phyloP scores from a whole-genome alignment of 371 early-diverging fungal genomes.

The Synchytrium microbalum region DNA sequence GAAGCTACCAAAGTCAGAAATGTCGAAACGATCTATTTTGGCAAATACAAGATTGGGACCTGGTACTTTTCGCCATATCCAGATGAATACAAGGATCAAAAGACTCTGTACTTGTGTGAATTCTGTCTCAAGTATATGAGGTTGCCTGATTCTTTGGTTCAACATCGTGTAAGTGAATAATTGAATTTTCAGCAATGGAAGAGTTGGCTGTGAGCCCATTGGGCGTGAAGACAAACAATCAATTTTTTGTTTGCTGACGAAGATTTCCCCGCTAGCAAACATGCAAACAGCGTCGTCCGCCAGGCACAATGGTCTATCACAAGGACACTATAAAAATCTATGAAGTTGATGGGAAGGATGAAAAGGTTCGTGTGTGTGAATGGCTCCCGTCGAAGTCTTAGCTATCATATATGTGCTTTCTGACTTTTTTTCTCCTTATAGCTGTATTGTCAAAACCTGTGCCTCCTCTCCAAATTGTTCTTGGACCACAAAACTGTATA shows the following conservation, averaged over 20 bases:
- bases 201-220: conserved; percentile 83
- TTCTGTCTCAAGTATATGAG: conserved; percentile 90
- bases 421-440: conserved; percentile 2
- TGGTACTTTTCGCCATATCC: conserved; percentile 95
- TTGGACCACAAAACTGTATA: conserved; percentile 96
- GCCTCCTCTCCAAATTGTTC: conserved; percentile 75
- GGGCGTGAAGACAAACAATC: conserved; percentile 38
- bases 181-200: conserved; percentile 72
- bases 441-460: conserved; percentile 13
- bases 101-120: conserved; percentile 74
- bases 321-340: conserved; percentile 59
- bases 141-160: conserved; percentile 35
- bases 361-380: conserved; percentile 43
- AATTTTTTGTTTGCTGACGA: conserved; percentile 21
- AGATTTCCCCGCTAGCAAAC: conserved; percentile 17
- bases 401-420: background rate
- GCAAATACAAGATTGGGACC: conserved; percentile 59
- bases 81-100: conserved; percentile 52
- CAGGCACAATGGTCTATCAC: conserved; percentile 72
- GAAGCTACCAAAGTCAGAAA: conserved; percentile 12
- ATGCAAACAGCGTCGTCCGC: conserved; percentile 54
- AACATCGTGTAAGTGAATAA: conserved; percentile 39
- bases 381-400: background rate
- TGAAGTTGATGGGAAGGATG: conserved; percentile 75
- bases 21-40: conserved; percentile 44